phyloP scores from a whole-genome alignment of 805 yeast genomes.

The Brettanomyces nanus region DNA sequence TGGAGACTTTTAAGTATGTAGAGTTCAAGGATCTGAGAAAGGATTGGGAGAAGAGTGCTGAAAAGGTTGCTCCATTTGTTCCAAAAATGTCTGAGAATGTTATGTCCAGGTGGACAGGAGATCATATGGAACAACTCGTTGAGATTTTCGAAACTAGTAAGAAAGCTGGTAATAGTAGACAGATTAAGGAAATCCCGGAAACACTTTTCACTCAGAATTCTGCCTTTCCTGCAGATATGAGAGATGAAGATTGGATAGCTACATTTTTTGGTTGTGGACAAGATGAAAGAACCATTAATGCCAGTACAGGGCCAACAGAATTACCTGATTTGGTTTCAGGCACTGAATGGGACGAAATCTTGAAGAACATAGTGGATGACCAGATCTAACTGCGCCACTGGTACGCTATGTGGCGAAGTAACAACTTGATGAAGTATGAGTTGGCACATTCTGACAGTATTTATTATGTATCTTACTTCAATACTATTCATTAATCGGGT shows the following conservation, averaged over 20 bases:
- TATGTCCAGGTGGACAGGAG: neutral
- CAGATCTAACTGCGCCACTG: neutral
- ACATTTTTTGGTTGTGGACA: neutral
- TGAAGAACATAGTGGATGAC: neutral
- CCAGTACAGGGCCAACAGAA: neutral
- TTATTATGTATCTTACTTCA: too few relatives aligned
- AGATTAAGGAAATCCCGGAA: neutral
- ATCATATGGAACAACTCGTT: neutral
- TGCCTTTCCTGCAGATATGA: neutral
- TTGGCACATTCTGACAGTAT: too few relatives aligned
- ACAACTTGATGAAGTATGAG: too few relatives aligned
- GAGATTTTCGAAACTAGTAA: neutral
- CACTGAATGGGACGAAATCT: neutral
- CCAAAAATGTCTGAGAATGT: neutral
- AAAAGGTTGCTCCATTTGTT: too few relatives aligned
- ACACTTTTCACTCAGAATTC: too few relatives aligned
- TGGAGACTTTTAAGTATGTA: conserved; percentile 11
- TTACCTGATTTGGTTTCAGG: neutral
- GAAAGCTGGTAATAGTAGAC: neutral
- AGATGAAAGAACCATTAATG: neutral
- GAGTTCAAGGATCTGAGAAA: neutral
- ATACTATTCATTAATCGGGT: too few relatives aligned
- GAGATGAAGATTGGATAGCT: neutral
- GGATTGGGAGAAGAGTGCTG: neutral
- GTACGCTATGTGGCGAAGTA: too few relatives aligned